Conservation (phyloP, 305 asterid genomes). For the Fraxinus sp. region DNA sequence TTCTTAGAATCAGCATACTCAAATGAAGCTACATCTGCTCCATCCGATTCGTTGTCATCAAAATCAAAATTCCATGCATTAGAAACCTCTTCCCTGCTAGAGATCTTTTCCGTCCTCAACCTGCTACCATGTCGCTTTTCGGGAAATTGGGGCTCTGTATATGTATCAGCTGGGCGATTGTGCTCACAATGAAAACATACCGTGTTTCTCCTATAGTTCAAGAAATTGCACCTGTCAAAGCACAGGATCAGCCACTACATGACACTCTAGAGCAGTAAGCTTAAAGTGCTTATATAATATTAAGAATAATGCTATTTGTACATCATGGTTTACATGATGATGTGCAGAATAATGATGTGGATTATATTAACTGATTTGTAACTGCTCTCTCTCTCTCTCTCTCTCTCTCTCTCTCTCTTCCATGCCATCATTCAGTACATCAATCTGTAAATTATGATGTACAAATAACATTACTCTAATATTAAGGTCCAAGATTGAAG, state of each 20-base stretch:
- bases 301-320: too few species aligned
- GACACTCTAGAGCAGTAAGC: constrained; percentile 19
- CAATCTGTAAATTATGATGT: too few species aligned
- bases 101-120: constrained; percentile 41
- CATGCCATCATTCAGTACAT: too few species aligned
- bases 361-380: too few species aligned
- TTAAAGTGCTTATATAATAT: background rate
- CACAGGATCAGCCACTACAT: constrained; percentile 26
- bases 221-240: constrained; percentile 82
- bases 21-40: constrained; percentile 91
- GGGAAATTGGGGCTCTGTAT: constrained; percentile 46
- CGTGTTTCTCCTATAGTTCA: constrained; percentile 90
- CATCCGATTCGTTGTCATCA: constrained; percentile 98
- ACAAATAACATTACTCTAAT: background rate
- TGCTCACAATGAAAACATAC: constrained; percentile 93
- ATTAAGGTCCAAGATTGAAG: background rate
- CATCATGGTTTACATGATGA: too few species aligned
- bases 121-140: constrained; percentile 51
- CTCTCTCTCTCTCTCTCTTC: too few species aligned
- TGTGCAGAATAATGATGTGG: too few species aligned
- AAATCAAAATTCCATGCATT: constrained; percentile 95
- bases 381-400: too few species aligned
- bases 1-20: constrained; percentile 83
- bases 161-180: constrained; percentile 85
- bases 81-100: constrained; percentile 53